phyloP scores from a whole-genome alignment of 805 yeast genomes.

The Blastobotrys chiropterorum region DNA sequence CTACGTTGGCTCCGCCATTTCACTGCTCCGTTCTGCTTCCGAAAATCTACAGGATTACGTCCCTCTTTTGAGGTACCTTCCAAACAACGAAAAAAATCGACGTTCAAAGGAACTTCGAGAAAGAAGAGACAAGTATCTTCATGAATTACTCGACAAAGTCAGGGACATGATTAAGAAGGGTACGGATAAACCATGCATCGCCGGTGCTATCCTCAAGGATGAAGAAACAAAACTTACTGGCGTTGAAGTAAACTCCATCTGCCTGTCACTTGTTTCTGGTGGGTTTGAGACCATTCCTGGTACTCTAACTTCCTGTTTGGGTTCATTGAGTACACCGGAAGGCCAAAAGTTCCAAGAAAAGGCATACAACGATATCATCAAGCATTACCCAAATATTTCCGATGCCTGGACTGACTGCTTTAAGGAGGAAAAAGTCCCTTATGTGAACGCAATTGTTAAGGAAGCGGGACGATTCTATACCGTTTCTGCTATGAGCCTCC shows the following conservation, averaged over 20 bases:
- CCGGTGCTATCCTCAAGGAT: slow-evolving; percentile 32
- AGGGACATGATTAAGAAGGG: slow-evolving; percentile 23
- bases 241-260: slow-evolving; percentile 50
- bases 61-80: slow-evolving; percentile 31
- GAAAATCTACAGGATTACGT: slow-evolving; percentile 36
- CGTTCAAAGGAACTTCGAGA: slow-evolving; percentile 27
- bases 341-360: slow-evolving; percentile 38
- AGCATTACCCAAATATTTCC: slow-evolving; percentile 23
- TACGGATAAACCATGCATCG: slow-evolving; percentile 31
- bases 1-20: slow-evolving; percentile 30
- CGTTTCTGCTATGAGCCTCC: slow-evolving; percentile 61
- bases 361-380: slow-evolving; percentile 40
- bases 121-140: slow-evolving; percentile 30
- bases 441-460: slow-evolving; percentile 51
- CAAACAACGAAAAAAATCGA: slow-evolving; percentile 27
- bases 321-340: slow-evolving; percentile 44
- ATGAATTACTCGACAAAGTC: slow-evolving; percentile 29
- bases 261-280: slow-evolving; percentile 71
- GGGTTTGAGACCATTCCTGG: slow-evolving; percentile 69
- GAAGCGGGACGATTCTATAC: slow-evolving; percentile 60
- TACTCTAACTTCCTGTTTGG: slow-evolving; percentile 54
- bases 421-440: slow-evolving; percentile 37
- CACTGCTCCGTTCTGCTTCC: slow-evolving; percentile 33
- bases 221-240: slow-evolving; percentile 22
- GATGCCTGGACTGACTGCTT: slow-evolving; percentile 26